Evolutionary conservation across 805 yeast species (phyloP), one percentile per base, ranked within the genome.

Genomic region (Suhomyces prunicola): DNA sequence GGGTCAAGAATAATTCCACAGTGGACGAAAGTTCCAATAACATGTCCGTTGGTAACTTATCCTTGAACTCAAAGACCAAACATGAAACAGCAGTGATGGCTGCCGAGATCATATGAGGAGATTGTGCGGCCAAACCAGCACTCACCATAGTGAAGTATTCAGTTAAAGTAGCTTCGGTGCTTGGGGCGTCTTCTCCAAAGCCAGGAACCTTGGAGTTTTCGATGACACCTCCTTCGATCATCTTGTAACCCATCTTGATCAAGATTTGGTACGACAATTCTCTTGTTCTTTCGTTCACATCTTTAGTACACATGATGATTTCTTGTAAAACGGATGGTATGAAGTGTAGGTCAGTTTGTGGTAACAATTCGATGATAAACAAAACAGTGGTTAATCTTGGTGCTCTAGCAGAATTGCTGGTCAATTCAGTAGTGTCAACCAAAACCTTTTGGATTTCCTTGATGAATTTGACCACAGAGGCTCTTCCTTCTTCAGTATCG

Each of bases 31-130:
- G 76, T 65, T 94, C 98, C 57, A 82, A 66, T 44, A 90, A 72
- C 49, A 85, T 75, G 12, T 83, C 86, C 24, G 73, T 61, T 10
- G 84, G 81, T 56, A 94, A 76, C 36, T 76, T 73, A 50, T 82
- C 82, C 61, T 86, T 86, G 73, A 89, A 96, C 71, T 94, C 97
- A 70, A 85, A 93, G 40, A 94, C 78, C 45, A 93, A 73, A 65
- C 97, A 86, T 45, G 96, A 86, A 51, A 93, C 76, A 0, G 97
- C 96, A 6, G 97, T 91, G 61, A 94, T 85, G 44, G 79, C 63
- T n/a, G 98, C 97, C 63, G 97, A 89, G 31, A 94, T 88, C 97
- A 93, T 93, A 73, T 93, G 96, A 35, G 96, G 93, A 29, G 94
- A 82, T 58, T 88, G 86, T 53, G 97, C 97, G 36, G 94, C 97